Conservation (phyloP, 768 basidiomycete genomes). For the Strobilomyces dryophilus region DNA sequence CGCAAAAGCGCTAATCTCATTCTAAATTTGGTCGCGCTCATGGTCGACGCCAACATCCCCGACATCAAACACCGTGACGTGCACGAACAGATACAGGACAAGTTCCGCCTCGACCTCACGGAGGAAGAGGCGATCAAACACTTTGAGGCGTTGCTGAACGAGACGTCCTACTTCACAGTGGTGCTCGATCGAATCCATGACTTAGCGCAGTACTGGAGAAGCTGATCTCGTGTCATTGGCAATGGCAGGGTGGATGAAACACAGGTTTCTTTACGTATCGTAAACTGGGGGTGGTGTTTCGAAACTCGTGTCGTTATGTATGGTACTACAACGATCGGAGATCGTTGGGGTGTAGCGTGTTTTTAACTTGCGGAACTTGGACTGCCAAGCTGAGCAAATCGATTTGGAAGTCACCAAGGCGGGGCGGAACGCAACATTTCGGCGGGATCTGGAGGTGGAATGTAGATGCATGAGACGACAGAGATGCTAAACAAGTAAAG, state of each 20-base stretch:
- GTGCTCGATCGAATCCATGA: constrained; percentile 94
- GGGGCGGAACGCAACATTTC: not conserved
- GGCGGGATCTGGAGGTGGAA: not conserved
- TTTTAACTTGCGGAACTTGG: not conserved
- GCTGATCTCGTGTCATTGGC: constrained; percentile 37
- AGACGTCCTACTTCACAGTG: constrained; percentile 90
- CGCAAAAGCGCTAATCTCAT: constrained; percentile 97
- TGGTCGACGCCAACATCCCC: constrained; percentile 97
- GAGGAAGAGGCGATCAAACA: constrained; percentile 98
- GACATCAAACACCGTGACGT: constrained; percentile 93
- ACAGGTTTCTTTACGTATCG: constrained; percentile 3
- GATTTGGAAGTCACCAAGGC: not conserved
- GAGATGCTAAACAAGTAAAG: not conserved
- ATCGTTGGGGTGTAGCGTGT: not conserved
- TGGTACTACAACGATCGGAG: not conserved
- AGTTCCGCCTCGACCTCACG: constrained; percentile 89
- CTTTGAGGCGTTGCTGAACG: constrained; percentile 89
- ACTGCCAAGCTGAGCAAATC: not conserved
- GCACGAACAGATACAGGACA: constrained; percentile 90
- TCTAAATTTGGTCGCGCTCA: constrained; percentile 90
- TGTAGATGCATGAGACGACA: not conserved
- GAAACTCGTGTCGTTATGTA: not conserved
- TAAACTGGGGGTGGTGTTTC: not conserved
- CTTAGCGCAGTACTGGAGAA: constrained; percentile 85
- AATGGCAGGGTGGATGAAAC: not conserved